These are phyloP conservation scores for Ogataea neopini DNA, from an alignment of 805 yeast genomes.

Conservation along the genomic window DNA sequence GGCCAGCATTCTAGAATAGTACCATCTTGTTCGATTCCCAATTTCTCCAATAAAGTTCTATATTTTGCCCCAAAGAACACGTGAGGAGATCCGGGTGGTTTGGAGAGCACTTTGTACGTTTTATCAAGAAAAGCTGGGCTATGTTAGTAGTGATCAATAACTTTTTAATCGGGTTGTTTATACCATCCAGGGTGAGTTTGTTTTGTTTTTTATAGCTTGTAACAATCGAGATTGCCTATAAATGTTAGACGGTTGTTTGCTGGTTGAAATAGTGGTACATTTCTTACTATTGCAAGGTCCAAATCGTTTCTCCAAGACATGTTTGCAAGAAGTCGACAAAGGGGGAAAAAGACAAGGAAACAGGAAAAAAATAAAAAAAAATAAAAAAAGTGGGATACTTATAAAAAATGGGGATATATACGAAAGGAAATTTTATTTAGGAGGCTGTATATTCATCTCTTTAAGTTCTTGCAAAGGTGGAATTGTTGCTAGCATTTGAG, in stretches of 20 bases:
- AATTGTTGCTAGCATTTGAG: slow-evolving; percentile 30
- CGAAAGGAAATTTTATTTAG: slow-evolving; percentile 9
- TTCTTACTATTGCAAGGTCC: slow-evolving; percentile 18
- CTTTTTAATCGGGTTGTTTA: neutral
- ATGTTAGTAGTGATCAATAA: slow-evolving; percentile 3
- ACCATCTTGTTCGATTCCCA: slow-evolving; percentile 17
- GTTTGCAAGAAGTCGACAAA: neutral
- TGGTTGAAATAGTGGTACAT: neutral
- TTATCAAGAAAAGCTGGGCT: neutral
- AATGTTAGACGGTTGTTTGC: neutral
- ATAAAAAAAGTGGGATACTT: neutral
- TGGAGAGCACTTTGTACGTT: neutral
- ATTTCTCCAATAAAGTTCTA: slow-evolving; percentile 4
- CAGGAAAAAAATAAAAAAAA: neutral
- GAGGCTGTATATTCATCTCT: slow-evolving; percentile 10
- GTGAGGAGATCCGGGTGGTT: slow-evolving; percentile 1
- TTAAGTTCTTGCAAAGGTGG: slow-evolving; percentile 36
- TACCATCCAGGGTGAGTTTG: slow-evolving; percentile 6
- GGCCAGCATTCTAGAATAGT: slow-evolving; percentile 4
- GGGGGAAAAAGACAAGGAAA: neutral
- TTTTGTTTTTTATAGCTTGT: slow-evolving; percentile 11
- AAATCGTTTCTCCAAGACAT: slow-evolving; percentile 6
- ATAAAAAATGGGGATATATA: neutral
- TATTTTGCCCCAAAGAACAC: slow-evolving; percentile 10
- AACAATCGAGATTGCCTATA: slow-evolving; percentile 15